Base-by-base conservation (phyloP, 441 rosid genomes). In the Gossypium gossypioides region DNA sequence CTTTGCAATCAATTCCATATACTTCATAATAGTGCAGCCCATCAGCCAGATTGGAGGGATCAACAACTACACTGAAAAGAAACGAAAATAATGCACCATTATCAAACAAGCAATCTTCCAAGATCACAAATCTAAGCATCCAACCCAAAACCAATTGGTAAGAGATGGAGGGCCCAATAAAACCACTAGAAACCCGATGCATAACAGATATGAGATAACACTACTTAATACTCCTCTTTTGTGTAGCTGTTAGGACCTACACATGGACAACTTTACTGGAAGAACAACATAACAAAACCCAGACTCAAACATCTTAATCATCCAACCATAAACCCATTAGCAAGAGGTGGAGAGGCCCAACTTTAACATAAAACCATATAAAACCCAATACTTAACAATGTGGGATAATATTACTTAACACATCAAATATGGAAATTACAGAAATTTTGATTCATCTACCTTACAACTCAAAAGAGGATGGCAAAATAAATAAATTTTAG, bases 1-100 rank as follows among this genome's bases (percentile, higher is more conserved):
- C 91, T 85, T 87, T 93, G 87, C 96, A 91, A 82, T 96, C 99
- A 87, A 93, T 76, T 57, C 97, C 99, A 77, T 83, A 86, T 50
- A 93, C 89, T 90, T 93, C 99, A 82, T 79, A 89, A 79, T 93
- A 96, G 80, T 91, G 97, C 69, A 91, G 88, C 77, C 97, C 99
- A 71, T 83, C 87, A 75, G 77, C 81, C 48, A 93, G 91, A 81
- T 82, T 87, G 75, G 94, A 83, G 69, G 99, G 98, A 86, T 96
- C 97, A 81, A 96, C 94, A 68, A 96, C 89, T 69, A 96, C 86
- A 77, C 99, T 93, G 97, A 64, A 84, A 83, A 70, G 61, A 77
- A 40, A 51, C 42, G 48, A 68, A 68, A 75, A 68, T 6, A 51
- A 60, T 42, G 68, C 48, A 71, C 50, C 48, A 68, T 52, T 32